A percentile compares a stretch with the other conserved stretches of the same genome.
phyloP scores from a whole-genome alignment of 2,329 filamentous ascomycete genomes.

The Pseudopyricularia javanii region DNA sequence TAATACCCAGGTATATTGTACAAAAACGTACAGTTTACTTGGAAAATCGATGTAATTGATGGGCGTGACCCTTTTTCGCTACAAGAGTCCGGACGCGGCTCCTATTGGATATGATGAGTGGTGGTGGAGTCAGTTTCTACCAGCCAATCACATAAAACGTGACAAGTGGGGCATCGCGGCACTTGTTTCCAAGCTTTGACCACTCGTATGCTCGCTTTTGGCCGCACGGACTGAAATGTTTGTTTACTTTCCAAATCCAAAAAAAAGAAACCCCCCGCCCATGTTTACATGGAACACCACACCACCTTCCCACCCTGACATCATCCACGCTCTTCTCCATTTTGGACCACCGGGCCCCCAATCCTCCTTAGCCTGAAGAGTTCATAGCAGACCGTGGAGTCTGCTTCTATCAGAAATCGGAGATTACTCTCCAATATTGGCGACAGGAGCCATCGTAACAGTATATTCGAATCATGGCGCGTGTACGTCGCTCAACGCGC shows the following conservation, averaged over 20 bases:
- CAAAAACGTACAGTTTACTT: no score
- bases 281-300: constrained; percentile 1
- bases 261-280: constrained; percentile 10
- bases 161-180: not conserved
- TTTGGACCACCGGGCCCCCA: not conserved
- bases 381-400: not conserved
- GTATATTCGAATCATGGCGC: not conserved
- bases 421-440: constrained; percentile 14
- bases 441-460: not conserved
- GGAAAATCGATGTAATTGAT: no score
- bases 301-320: constrained; percentile 3
- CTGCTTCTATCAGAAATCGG: not conserved
- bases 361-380: not conserved
- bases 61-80: no score
- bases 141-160: not conserved
- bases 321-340: constrained; percentile 3
- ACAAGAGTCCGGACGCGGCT: no score
- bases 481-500: constrained; percentile 27
- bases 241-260: constrained; percentile 8
- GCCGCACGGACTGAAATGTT: not conserved
- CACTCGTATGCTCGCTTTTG: constrained; percentile 2
- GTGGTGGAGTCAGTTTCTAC: not conserved
- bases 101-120: not conserved
- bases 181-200: constrained; percentile 7
- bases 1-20: no score